phyloP scores from a whole-genome alignment of 345 rosid species.

The Psidium guajava region DNA sequence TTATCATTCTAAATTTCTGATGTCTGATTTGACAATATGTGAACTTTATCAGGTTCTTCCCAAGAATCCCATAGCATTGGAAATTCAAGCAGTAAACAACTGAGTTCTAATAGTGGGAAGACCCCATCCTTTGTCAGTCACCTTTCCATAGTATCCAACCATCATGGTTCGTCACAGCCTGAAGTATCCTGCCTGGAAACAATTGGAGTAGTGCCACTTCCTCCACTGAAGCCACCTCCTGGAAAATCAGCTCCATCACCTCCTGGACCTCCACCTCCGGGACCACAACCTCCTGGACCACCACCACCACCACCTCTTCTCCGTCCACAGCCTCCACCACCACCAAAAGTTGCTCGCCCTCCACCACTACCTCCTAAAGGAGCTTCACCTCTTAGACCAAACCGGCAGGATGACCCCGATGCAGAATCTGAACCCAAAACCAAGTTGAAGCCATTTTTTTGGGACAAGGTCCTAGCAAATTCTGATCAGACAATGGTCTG shows the following conservation, averaged over 20 bases:
- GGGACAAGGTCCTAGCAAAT: slow-evolving; percentile 88
- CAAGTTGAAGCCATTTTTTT: slow-evolving; percentile 88
- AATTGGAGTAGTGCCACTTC: slow-evolving; percentile 7
- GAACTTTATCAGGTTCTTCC: slow-evolving; percentile 45
- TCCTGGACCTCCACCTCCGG: slow-evolving; percentile 15
- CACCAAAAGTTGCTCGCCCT: slow-evolving; percentile 25
- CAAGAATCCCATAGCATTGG: slow-evolving; percentile 30
- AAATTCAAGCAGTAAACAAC: slow-evolving; percentile 14
- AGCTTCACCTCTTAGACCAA: slow-evolving; percentile 19
- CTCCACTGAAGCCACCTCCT: slow-evolving; percentile 16
- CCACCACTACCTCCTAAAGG: slow-evolving; percentile 16
- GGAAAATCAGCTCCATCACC: slow-evolving; percentile 15
- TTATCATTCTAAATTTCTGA: neutral
- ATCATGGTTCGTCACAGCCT: slow-evolving; percentile 8
- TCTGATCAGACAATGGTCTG: slow-evolving; percentile 89
- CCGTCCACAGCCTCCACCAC: slow-evolving; percentile 60
- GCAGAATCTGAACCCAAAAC: slow-evolving; percentile 51
- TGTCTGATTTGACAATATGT: neutral
- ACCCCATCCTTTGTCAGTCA: slow-evolving; percentile 14
- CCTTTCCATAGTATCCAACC: slow-evolving; percentile 15
- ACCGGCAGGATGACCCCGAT: slow-evolving; percentile 11
- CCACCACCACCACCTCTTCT: slow-evolving; percentile 42
- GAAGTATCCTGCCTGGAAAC: slow-evolving; percentile 11
- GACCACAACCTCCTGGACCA: slow-evolving; percentile 30
- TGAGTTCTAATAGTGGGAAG: slow-evolving; percentile 3